Percentiles rank a stretch among this genome's conserved stretches.
Conservation (phyloP, 352 stramenopile species). For the Phytophthora tentaculata region DNA sequence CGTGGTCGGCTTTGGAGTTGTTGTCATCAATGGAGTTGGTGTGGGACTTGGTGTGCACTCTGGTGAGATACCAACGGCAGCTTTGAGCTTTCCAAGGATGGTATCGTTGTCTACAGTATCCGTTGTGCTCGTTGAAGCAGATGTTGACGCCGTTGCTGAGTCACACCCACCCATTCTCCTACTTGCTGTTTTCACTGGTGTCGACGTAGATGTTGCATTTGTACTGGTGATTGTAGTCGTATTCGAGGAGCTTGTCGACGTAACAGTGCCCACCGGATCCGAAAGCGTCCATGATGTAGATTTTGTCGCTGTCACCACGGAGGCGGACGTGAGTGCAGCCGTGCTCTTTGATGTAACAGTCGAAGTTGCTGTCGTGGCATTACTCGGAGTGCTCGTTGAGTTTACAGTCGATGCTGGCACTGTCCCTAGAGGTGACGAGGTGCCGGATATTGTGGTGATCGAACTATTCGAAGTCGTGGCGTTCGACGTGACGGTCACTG, state of each 20-base stretch:
- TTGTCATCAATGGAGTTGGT: background rate
- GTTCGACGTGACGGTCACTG: background rate
- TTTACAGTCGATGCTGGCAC: background rate
- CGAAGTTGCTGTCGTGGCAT: constrained; percentile 8
- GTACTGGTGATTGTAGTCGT: constrained; percentile 6
- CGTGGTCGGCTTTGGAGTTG: background rate
- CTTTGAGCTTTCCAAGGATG: constrained; percentile 22
- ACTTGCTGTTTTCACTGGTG: background rate
- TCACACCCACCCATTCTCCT: background rate
- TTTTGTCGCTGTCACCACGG: constrained; percentile 18
- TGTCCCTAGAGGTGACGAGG: background rate
- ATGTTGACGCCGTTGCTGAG: background rate
- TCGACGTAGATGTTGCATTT: constrained; percentile 12
- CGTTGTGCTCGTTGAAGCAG: background rate
- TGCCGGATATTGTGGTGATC: background rate
- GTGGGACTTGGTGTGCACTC: background rate
- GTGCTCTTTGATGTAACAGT: constrained; percentile 4
- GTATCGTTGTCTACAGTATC: constrained; percentile 17
- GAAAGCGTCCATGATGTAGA: background rate
- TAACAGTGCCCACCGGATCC: background rate
- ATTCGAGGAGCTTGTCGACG: constrained; percentile 19
- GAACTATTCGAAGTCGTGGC: constrained; percentile 7
- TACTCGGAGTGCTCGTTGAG: background rate
- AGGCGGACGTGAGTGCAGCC: constrained; percentile 17
- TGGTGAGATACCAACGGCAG: constrained; percentile 1